These are phyloP conservation scores for Aspergillus transmontanensis DNA, from an alignment of 2,329 filamentous ascomycete species.

Conservation along the genomic window DNA sequence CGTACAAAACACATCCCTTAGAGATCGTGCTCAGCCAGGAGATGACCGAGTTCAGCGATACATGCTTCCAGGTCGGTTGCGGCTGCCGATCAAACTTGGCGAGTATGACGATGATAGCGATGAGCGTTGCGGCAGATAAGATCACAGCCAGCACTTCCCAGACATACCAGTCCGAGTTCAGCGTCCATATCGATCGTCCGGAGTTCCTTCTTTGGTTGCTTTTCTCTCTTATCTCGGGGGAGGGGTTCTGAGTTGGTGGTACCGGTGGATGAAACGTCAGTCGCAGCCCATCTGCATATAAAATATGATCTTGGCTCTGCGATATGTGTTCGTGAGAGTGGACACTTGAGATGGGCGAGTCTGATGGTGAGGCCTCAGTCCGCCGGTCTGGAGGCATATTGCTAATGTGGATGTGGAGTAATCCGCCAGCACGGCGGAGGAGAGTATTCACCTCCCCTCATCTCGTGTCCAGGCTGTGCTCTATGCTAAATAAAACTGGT, in stretches of 20 bases:
- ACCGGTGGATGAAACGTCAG: not conserved
- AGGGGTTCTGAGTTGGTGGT: not conserved
- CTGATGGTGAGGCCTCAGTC: not conserved
- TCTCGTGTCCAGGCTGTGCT: not conserved
- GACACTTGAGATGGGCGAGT: not conserved
- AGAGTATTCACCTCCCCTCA: not conserved
- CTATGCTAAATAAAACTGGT: not conserved
- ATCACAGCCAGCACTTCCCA: not conserved
- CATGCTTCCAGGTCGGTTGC: conserved; percentile 16
- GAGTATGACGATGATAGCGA: conserved; percentile 15
- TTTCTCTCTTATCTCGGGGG: not conserved
- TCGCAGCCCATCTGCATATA: not conserved
- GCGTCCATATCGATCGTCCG: not conserved
- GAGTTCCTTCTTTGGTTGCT: not conserved
- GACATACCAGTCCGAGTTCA: not conserved
- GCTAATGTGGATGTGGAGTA: not conserved
- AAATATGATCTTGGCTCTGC: not conserved
- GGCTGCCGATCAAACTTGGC: conserved; percentile 9
- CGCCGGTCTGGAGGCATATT: not conserved
- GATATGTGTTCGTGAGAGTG: not conserved
- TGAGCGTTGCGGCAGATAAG: not conserved
- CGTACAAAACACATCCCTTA: conserved; percentile 15
- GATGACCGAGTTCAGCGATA: conserved; percentile 20
- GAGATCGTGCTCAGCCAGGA: conserved; percentile 21
- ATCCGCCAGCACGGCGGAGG: not conserved